Evolutionary conservation across 768 basidiomycete genomes (phyloP).

Genomic region (Melanogaster broomeanus): DNA sequence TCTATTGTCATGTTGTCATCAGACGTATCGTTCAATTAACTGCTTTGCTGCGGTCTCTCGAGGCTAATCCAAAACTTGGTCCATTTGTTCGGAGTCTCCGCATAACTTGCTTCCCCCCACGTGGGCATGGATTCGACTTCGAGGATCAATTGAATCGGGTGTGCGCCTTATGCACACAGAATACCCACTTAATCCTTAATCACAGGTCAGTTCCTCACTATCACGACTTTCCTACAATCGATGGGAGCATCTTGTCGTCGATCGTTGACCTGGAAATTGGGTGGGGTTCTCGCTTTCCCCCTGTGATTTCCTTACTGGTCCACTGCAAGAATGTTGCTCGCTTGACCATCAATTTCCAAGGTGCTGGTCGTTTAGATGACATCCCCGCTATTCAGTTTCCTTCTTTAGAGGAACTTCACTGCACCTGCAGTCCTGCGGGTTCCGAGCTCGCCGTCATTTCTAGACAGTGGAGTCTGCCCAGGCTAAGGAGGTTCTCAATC

Average conservation of each 20-base stretch:
- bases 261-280: neutral
- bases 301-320: neutral
- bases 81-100: conserved; percentile 1
- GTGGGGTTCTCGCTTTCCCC: neutral
- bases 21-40: conserved; percentile 24
- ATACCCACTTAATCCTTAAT: neutral
- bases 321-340: neutral
- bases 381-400: neutral
- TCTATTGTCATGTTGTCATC: no score
- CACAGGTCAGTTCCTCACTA: no score
- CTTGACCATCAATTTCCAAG: neutral
- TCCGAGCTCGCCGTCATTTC: neutral
- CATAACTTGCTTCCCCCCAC: neutral
- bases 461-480: neutral
- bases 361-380: neutral
- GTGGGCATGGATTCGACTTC: neutral
- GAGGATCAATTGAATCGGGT: neutral
- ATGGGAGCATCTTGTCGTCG: neutral
- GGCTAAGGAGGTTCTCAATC: neutral
- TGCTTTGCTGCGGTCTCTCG: conserved; percentile 21
- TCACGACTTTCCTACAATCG: neutral
- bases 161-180: neutral
- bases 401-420: neutral
- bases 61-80: conserved; percentile 3
- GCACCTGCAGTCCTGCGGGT: neutral